Conservation (phyloP, 169 alveolate species). For the Pseudocohnilembus persalinus region DNA sequence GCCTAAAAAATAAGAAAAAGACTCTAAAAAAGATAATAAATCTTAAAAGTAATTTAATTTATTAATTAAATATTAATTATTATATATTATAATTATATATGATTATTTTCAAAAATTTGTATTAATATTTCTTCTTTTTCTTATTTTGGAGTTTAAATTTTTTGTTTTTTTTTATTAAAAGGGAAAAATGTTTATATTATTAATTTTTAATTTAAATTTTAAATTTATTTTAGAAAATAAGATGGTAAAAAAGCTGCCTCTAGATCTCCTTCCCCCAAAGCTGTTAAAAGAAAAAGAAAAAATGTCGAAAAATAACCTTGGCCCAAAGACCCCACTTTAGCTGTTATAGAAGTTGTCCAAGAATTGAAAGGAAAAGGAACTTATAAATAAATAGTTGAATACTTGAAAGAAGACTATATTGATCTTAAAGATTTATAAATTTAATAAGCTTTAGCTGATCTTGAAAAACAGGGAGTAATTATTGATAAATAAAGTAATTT, state of each 20-base stretch:
- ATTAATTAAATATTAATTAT: no score
- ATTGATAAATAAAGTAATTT: background rate
- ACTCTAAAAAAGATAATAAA: background rate
- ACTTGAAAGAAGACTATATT: background rate
- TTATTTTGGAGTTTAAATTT: no score
- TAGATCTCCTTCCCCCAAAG: background rate
- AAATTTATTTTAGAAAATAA: no score
- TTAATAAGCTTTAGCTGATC: background rate
- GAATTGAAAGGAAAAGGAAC: background rate
- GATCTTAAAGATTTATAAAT: background rate
- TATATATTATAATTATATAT: no score
- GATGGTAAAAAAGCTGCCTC: background rate
- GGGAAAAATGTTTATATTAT: background rate
- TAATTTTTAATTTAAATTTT: no score
- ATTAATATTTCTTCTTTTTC: no score
- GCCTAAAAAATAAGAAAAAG: background rate
- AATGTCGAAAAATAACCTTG: background rate
- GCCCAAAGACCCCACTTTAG: background rate
- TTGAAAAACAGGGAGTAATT: background rate
- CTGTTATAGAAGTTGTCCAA: background rate
- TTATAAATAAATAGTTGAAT: background rate
- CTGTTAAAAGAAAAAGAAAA: background rate
- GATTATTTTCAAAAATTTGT: no score
- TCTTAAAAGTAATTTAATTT: background rate
- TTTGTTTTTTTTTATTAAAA: no score